A percentile compares a stretch with the other conserved stretches of the same genome.
These are phyloP conservation scores for Collybia sordida DNA, from an alignment of 768 basidiomycete species.

Conservation along the genomic window DNA sequence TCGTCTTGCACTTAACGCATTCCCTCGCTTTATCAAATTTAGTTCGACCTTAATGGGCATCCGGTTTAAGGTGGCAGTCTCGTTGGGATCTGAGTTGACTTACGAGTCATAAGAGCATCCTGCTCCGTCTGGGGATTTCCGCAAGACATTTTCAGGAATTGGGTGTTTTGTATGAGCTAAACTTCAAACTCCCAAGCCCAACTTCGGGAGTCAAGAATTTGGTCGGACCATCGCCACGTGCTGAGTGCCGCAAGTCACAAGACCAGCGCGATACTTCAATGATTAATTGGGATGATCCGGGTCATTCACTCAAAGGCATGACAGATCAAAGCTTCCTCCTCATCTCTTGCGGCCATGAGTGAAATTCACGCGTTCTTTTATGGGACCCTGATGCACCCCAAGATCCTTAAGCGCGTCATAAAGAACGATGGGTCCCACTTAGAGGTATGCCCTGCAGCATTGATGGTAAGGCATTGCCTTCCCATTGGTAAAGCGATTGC, in stretches of 20 bases:
- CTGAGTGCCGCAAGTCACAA: background rate
- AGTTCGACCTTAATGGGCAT: constrained; percentile 45
- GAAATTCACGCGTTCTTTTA: constrained; percentile 69
- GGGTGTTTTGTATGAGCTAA: background rate
- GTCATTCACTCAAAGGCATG: too few species aligned
- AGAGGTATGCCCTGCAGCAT: constrained; percentile 68
- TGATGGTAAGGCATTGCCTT: constrained; percentile 52
- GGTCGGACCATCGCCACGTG: background rate
- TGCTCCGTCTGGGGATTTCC: constrained; percentile 61
- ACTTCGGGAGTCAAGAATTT: background rate
- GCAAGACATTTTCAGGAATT: constrained; percentile 42
- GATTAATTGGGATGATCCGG: too few species aligned
- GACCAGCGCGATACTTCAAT: too few species aligned
- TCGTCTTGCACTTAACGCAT: constrained; percentile 76
- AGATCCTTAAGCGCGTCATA: constrained; percentile 77
- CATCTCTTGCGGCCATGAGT: background rate
- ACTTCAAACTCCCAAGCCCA: too few species aligned
- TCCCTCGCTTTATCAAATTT: constrained; percentile 66
- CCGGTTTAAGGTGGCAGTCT: background rate
- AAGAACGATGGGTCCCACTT: constrained; percentile 64
- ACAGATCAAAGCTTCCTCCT: background rate
- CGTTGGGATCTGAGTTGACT: constrained; percentile 18
- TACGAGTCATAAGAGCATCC: constrained; percentile 70
- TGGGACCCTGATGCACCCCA: constrained; percentile 88
- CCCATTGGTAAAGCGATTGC: background rate